A percentile compares a stretch with the other conserved stretches of the same genome.
These are phyloP conservation scores for Cantharellus cinnabarinus DNA, from an alignment of 768 basidiomycete genomes.

Conservation along the genomic window DNA sequence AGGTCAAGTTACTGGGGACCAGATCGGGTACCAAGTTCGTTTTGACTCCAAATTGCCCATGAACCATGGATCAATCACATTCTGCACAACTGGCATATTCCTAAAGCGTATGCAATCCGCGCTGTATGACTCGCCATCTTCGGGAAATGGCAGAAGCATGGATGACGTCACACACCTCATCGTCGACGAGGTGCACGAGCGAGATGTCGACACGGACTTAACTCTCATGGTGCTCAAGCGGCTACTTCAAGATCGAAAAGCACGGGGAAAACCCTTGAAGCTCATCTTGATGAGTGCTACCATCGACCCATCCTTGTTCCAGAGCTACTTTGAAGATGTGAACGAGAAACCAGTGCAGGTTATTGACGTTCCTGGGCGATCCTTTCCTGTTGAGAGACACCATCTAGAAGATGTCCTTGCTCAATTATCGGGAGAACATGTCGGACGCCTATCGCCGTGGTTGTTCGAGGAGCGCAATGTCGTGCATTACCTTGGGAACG, in stretches of 20 bases:
- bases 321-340: constrained; percentile 60
- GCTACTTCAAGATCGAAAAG: constrained; percentile 50
- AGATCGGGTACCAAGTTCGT: constrained; percentile 81
- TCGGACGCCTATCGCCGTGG: constrained; percentile 25
- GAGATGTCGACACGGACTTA: constrained; percentile 83
- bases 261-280: constrained; percentile 52
- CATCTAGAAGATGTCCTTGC: constrained; percentile 64
- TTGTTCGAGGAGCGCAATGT: constrained; percentile 53
- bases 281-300: constrained; percentile 92
- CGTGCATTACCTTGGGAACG: constrained; percentile 46
- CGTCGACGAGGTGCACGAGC: constrained; percentile 92
- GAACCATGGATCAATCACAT: constrained; percentile 67
- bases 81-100: constrained; percentile 85
- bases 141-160: constrained; percentile 25
- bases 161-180: constrained; percentile 77
- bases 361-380: constrained; percentile 74
- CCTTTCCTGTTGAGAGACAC: constrained; percentile 66
- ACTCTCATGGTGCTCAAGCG: constrained; percentile 77
- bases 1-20: constrained; percentile 44
- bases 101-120: constrained; percentile 67
- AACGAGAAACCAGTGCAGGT: constrained; percentile 40
- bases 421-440: constrained; percentile 20
- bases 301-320: constrained; percentile 78
- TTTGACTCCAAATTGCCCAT: constrained; percentile 69
- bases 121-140: constrained; percentile 16